Base-by-base conservation (phyloP, 352 stramenopile species). In the Aphanomyces cochlioides region DNA sequence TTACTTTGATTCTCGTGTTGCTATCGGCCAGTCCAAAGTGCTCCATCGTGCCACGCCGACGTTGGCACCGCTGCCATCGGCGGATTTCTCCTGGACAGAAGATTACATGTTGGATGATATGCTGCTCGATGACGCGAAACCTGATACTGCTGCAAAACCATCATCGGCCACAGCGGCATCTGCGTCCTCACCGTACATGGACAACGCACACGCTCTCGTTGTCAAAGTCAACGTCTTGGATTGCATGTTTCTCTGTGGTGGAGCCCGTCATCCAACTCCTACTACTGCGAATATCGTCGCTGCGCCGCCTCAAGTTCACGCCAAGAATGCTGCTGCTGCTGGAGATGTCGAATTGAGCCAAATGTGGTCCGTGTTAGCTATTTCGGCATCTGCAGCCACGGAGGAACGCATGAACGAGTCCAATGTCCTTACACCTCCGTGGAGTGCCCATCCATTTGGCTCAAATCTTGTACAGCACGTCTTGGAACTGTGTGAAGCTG, bases 1-100 rank as follows among this genome's bases (percentile, higher is more conserved):
- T 8, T 78, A 93, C 39, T 95, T 95, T 58, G 87, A 95, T 63
- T 93, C 87, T 21, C 85, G 85, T 0, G 78, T 90, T 1, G 87
- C 85, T 37, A 92, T 95, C 36, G 85, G 84, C 19, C 87, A 93
- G 68, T 67, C 59, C 59, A 67, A 67, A 28, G 37, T 67, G n/a
- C 40, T 67, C 12, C 59, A 47, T n/a, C 39, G 28, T 12, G 7
- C 50, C 17, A 58, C 50, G 17, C 36, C 50, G 17, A 28, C 7
- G 54, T 39, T 37, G 54, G 19, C 54, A 45, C 17, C n/a, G 8
- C 45, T 12, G 15, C 28, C 39, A n/a, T 15, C 28, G 12, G 19
- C 40, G 48, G 8, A 21, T n/a, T 50, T 41, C 39, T 28, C 19
- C 5, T 67, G 59, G 59, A 34, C 7, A 10, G 19, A 28, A 13